Evolutionary conservation across 2,329 filamentous ascomycete species (phyloP).

Genomic region (Alternaria viburni): DNA sequence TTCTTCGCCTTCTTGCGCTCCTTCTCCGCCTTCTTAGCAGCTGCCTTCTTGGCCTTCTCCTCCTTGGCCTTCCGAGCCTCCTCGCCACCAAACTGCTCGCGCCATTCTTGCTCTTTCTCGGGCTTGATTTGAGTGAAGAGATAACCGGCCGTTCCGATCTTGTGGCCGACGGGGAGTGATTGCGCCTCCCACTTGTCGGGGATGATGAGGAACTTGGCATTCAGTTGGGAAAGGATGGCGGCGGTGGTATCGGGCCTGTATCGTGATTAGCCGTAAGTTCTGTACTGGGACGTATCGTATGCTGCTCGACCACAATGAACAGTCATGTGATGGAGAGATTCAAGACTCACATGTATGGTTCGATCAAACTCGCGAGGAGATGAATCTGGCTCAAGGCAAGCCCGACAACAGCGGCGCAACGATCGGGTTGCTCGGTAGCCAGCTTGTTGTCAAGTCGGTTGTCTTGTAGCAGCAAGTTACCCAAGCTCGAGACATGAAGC

Average conservation of each 20-base stretch:
- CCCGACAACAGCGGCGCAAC: conserved; percentile 70
- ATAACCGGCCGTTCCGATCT: conserved; percentile 79
- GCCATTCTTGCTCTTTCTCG: conserved; percentile 84
- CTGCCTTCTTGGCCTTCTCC: conserved; percentile 67
- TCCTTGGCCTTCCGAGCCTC: conserved; percentile 72
- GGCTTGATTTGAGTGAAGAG: conserved; percentile 84
- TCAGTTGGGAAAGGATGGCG: conserved; percentile 79
- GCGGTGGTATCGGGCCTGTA: conserved; percentile 54
- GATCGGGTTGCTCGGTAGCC: conserved; percentile 64
- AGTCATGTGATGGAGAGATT: background rate
- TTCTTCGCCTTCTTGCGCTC: conserved; percentile 66
- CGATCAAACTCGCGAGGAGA: conserved; percentile 77
- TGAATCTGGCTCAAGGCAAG: conserved; percentile 84
- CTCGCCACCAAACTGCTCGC: conserved; percentile 72
- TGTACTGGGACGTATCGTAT: background rate
- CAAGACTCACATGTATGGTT: conserved; percentile 72
- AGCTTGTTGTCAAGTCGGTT: conserved; percentile 66
- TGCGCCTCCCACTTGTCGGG: conserved; percentile 55
- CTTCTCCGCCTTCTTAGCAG: conserved; percentile 68
- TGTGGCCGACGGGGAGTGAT: conserved; percentile 68
- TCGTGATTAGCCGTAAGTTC: conserved; percentile 9
- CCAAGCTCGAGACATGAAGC: conserved; percentile 68
- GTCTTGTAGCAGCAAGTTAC: conserved; percentile 66
- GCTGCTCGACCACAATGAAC: background rate
- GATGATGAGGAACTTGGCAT: conserved; percentile 62